A percentile compares a stretch with the other conserved stretches of the same genome.
phyloP scores from a whole-genome alignment of 1,284 basidiomycete genomes.

The Sporisorium iseilematis-ciliati region DNA sequence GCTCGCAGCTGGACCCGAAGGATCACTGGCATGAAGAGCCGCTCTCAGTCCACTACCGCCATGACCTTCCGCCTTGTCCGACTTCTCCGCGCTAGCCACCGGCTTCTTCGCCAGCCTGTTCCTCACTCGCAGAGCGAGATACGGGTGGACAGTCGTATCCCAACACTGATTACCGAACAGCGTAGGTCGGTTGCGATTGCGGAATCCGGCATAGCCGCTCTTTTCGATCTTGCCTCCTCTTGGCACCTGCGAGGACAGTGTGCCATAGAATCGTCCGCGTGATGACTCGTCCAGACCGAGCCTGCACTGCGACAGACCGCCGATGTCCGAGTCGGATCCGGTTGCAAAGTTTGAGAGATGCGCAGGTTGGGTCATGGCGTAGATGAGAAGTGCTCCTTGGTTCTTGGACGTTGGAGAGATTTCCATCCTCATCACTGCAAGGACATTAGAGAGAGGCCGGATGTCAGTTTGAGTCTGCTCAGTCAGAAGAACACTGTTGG shows the following conservation, averaged over 20 bases:
- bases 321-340: slow-evolving; percentile 86
- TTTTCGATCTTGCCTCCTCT: slow-evolving; percentile 67
- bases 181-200: slow-evolving; percentile 77
- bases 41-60: slow-evolving; percentile 35
- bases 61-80: slow-evolving; percentile 8
- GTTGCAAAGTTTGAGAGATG: slow-evolving; percentile 73
- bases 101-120: slow-evolving; percentile 56
- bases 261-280: slow-evolving; percentile 68
- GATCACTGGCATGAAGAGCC: slow-evolving; percentile 57
- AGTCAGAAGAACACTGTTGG: background rate
- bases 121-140: slow-evolving; percentile 81
- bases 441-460: background rate
- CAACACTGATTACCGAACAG: slow-evolving; percentile 84
- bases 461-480: slow-evolving; percentile 11
- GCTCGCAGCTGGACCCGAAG: slow-evolving; percentile 48
- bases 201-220: slow-evolving; percentile 79
- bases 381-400: slow-evolving; percentile 54
- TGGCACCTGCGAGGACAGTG: slow-evolving; percentile 68
- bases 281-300: slow-evolving; percentile 55
- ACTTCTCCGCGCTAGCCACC: slow-evolving; percentile 10
- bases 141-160: slow-evolving; percentile 82
- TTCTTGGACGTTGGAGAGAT: slow-evolving; percentile 52
- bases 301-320: slow-evolving; percentile 79
- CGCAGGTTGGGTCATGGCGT: slow-evolving; percentile 38
- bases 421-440: slow-evolving; percentile 64